A percentile compares a stretch with the other conserved stretches of the same genome.
Conservation (phyloP, 768 basidiomycete genomes). For the Russula earlei region DNA sequence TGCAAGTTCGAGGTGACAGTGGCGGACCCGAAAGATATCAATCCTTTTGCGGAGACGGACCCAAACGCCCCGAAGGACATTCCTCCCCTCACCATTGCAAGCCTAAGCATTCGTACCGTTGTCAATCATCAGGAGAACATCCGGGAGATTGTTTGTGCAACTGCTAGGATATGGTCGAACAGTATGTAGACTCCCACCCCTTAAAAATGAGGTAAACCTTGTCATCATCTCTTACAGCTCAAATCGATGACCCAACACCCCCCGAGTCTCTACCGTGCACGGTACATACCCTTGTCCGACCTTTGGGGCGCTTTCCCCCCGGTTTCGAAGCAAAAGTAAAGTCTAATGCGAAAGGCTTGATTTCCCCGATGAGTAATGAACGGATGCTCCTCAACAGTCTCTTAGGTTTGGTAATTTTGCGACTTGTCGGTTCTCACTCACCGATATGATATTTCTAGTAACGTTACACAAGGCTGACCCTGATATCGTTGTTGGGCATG, state of each 20-base stretch:
- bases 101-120: slow-evolving; percentile 78
- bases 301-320: slow-evolving; percentile 77
- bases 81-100: slow-evolving; percentile 88
- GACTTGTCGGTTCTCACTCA: background rate
- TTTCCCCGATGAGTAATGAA: slow-evolving; percentile 73
- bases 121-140: slow-evolving; percentile 92
- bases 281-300: slow-evolving; percentile 83
- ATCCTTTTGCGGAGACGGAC: slow-evolving; percentile 70
- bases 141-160: slow-evolving; percentile 84
- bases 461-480: slow-evolving; percentile 83
- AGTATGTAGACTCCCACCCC: slow-evolving; percentile 31
- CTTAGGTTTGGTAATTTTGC: slow-evolving; percentile 40
- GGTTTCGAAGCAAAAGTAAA: slow-evolving; percentile 69
- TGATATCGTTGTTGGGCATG: slow-evolving; percentile 90
- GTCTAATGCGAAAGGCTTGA: slow-evolving; percentile 52
- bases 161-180: slow-evolving; percentile 75
- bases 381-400: slow-evolving; percentile 76
- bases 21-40: slow-evolving; percentile 79
- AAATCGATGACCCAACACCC: slow-evolving; percentile 86
- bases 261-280: slow-evolving; percentile 77
- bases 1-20: slow-evolving; percentile 88
- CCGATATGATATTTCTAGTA: slow-evolving; percentile 29
- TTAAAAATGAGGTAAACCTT: background rate
- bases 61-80: slow-evolving; percentile 59
- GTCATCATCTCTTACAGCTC: slow-evolving; percentile 37